phyloP scores from a whole-genome alignment of 2,329 filamentous ascomycete species.

The Sporothrix curviconia region DNA sequence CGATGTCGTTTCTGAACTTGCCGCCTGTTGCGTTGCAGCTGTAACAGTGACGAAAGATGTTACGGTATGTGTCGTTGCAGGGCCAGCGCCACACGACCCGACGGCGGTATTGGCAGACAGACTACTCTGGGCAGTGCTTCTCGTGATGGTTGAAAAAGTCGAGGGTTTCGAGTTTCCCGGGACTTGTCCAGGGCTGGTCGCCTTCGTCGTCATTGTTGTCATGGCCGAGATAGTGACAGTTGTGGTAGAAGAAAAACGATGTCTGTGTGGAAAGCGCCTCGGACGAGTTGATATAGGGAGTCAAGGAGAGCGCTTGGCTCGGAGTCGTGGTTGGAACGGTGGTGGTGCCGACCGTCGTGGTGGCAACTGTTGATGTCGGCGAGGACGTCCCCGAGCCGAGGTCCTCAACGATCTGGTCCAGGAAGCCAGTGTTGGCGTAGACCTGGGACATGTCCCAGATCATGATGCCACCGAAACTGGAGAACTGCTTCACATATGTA shows the following conservation, averaged over 20 bases:
- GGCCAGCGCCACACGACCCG: background rate
- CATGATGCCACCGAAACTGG: slow-evolving; percentile 62
- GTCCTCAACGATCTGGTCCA: slow-evolving; percentile 37
- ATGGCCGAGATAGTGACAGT: slow-evolving; percentile 21
- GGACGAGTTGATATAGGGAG: background rate
- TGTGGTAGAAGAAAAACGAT: slow-evolving; percentile 17
- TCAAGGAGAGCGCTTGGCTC: background rate
- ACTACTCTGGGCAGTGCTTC: background rate
- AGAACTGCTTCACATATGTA: slow-evolving; percentile 45
- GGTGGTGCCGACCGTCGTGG: slow-evolving; percentile 12
- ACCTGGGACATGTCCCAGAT: slow-evolving; percentile 62
- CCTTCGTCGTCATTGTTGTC: slow-evolving; percentile 9
- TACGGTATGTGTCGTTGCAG: background rate
- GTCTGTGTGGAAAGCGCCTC: slow-evolving; percentile 19
- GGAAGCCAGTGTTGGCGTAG: slow-evolving; percentile 51
- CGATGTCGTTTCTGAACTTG: background rate
- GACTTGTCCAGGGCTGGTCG: background rate
- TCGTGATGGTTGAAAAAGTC: background rate
- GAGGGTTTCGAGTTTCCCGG: background rate
- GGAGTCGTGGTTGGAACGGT: slow-evolving; percentile 1
- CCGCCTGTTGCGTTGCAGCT: background rate
- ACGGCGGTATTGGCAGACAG: background rate
- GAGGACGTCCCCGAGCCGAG: slow-evolving; percentile 22
- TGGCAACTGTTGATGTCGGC: slow-evolving; percentile 1
- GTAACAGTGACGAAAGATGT: background rate